Evolutionary conservation across 2,329 filamentous ascomycete genomes (phyloP), one percentile per base, ranked within the genome.

Genomic region (Chalara sp.): DNA sequence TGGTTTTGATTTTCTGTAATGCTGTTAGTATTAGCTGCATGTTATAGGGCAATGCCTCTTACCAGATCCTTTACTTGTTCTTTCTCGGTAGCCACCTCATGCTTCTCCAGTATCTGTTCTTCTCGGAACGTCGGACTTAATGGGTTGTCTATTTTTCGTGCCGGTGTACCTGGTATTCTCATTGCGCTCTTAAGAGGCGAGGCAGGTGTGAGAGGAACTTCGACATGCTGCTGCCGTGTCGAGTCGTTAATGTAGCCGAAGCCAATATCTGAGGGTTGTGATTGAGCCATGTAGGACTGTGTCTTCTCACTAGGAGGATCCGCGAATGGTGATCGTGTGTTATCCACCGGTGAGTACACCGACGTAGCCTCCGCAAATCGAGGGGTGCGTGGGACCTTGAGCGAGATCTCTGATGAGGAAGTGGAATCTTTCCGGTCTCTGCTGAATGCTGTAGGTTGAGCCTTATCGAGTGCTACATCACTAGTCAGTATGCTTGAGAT

Each of bases 121-220:
- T 97, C 88, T 47, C 80, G 78, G 68, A 96, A 97, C 0, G 91
- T 96, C 40, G 92, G 91, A 70, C 90, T 96, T 58, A 96, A 72
- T 21, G 88, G 87, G 67, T 92, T 93, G 58, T 76, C 75, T 48
- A 91, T 72, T 55, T 78, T 80, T 62, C 85, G 80, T 31, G 79
- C 88, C 5, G 88, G 84, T 2, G 89, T 92, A 21, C 90, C 89
- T 5, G 92, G 91, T 13, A 87, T 84, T 72, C 81, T 95, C 76
- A 96, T 78, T 49, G 90, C 91, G 69, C 89, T 95, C 76, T 93
- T 95, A 61, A 96, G 79, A 6, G 35, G 89, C 21, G 87, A 86
- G 61, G 78, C 84, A 48, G 89, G 88, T 37, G 84, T 80, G 74
- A 79, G 80, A 53, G 78, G 84, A 63, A 83, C 76, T 53, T 79